Base-by-base conservation (phyloP, 2,329 filamentous ascomycete genomes). In the Ophiostoma triangulosporum region DNA sequence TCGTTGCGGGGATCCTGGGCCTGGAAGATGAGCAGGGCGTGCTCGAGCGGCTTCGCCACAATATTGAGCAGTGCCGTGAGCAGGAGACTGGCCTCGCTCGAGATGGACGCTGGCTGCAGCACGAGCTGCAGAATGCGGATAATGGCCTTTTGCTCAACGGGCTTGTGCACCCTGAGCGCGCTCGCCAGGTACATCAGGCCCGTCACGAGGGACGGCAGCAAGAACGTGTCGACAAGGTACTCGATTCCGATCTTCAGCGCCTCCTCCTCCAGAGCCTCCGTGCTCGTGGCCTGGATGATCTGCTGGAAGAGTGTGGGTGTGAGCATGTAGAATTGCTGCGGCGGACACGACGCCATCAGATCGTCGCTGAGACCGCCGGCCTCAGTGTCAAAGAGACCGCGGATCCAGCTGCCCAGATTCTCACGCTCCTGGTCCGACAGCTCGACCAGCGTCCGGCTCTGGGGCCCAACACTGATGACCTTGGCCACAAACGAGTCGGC, bases 251-350 rank as follows among this genome's bases (percentile, higher is more conserved):
- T 78, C 64, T 84, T 88, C 0, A 93, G 73, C 33, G 75, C 78
- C 36, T 89, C 83, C 45, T 88, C 78, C 1, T 76, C 76, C 4
- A 94, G 66, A 38, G 78, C 73, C 6, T 80, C 80, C 1, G 74
- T 74, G n/a, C 78, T 77, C 59, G 81, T 81, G 1, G 85, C 87
- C 33, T 84, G 70, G 0, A 88, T 77, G 40, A 84, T 87, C 60
- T 88, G 84, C 59, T 84, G 77, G 63, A 91, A 89, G 0, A 93
- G 69, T 0, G 85, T 84, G 1, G 88, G 84, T 14, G 89, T 80
- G 4, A 93, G 73, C 17, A 86, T 69, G 61, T 91, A 91, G 63
- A 93, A 93, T 36, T 89, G 82, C 62, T 90, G 86, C 1, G 88
- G 88, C 1, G 83, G 81, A 60, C 87, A 93, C 1, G 84, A 85